These are phyloP conservation scores for Tulasnella sp. DNA, from an alignment of 768 basidiomycete genomes.

Conservation along the genomic window DNA sequence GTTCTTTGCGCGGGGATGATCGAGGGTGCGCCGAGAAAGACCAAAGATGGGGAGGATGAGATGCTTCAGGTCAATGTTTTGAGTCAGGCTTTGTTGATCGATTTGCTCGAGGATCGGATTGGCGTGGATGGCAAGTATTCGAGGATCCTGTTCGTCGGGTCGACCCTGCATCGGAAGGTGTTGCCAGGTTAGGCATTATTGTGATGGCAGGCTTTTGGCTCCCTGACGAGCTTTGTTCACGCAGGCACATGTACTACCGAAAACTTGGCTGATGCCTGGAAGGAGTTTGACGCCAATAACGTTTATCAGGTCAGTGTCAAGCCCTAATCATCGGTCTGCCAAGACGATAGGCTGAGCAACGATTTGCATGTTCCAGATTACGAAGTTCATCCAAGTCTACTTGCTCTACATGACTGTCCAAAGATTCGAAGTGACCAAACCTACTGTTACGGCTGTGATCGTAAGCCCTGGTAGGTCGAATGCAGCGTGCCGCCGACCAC, in stretches of 20 bases:
- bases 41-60: slow-evolving; percentile 28
- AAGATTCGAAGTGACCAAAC: slow-evolving; percentile 13
- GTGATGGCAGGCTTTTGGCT: neutral
- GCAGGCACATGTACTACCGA: neutral
- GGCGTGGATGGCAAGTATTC: neutral
- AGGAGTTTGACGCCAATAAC: slow-evolving; percentile 6
- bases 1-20: slow-evolving; percentile 29
- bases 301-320: slow-evolving; percentile 19
- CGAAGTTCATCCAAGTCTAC: slow-evolving; percentile 29
- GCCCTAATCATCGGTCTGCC: neutral
- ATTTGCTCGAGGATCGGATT: slow-evolving; percentile 24
- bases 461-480: slow-evolving; percentile 26
- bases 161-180: slow-evolving; percentile 25
- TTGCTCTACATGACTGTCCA: slow-evolving; percentile 21
- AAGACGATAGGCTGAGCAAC: neutral
- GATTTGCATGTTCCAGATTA: slow-evolving; percentile 12
- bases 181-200: slow-evolving; percentile 20
- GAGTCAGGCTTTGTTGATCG: slow-evolving; percentile 27
- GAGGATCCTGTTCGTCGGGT: slow-evolving; percentile 25
- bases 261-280: neutral
- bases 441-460: slow-evolving; percentile 9
- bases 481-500: neutral
- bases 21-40: neutral
- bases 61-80: slow-evolving; percentile 29
- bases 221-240: neutral